Conservation (phyloP, 2,329 filamentous ascomycete species). For the Pezicula radicicola region DNA sequence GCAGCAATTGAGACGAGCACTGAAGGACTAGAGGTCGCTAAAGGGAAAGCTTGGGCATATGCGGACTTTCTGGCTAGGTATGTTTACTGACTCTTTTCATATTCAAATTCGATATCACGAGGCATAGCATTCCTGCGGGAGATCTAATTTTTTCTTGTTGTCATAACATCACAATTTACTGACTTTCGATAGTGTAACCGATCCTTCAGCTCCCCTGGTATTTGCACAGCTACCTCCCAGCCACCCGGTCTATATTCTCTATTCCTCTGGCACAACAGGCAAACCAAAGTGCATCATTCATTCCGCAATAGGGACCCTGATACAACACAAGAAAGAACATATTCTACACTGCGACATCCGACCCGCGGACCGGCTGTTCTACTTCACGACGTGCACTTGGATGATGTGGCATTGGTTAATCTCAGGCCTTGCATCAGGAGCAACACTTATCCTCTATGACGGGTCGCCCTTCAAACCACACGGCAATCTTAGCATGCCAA, state of each 20-base stretch:
- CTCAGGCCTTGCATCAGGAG: constrained; percentile 77
- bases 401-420: constrained; percentile 99
- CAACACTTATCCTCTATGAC: constrained; percentile 84
- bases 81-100: background rate
- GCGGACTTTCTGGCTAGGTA: constrained; percentile 37
- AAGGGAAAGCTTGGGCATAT: constrained; percentile 38
- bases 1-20: constrained; percentile 24
- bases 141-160: background rate
- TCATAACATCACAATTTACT: constrained; percentile 21
- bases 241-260: constrained; percentile 90
- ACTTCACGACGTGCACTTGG: constrained; percentile 94
- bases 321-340: constrained; percentile 98
- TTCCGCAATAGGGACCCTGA: constrained; percentile 80
- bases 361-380: constrained; percentile 73
- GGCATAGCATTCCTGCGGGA: background rate
- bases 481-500: constrained; percentile 78
- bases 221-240: constrained; percentile 82
- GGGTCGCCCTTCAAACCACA: constrained; percentile 84
- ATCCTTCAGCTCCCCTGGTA: constrained; percentile 36
- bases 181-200: constrained; percentile 25
- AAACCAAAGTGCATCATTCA: constrained; percentile 93
- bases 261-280: constrained; percentile 86
- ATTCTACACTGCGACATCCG: constrained; percentile 80
- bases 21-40: constrained; percentile 12
- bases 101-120: too few species aligned